Percentiles rank a stretch among this genome's conserved stretches.
Conservation (phyloP, 768 basidiomycete genomes). For the Tephrocybe sp. region DNA sequence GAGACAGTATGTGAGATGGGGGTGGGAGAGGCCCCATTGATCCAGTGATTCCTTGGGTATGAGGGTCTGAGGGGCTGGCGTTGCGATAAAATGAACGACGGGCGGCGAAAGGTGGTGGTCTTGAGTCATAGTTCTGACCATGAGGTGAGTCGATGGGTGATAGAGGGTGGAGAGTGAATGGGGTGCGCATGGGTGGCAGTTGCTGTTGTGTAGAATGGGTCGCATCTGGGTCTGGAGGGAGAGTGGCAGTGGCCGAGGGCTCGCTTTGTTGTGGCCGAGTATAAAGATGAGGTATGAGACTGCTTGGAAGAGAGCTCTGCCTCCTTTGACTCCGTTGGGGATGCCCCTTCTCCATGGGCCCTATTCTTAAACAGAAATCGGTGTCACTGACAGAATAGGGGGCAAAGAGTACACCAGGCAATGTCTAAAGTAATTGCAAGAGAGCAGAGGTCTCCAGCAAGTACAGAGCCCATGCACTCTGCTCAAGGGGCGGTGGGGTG, state of each 20-base stretch:
- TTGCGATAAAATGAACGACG: constrained; percentile 1
- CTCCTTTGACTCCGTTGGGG: constrained; percentile 21
- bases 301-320: constrained; percentile 50
- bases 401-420: constrained; percentile 14
- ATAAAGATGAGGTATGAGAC: constrained; percentile 47
- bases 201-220: constrained; percentile 10
- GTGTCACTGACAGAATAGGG: constrained; percentile 19
- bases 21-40: constrained; percentile 17
- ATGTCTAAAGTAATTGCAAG: constrained; percentile 14
- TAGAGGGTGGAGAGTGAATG: constrained; percentile 14
- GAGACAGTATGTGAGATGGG: constrained; percentile 9
- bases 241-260: constrained; percentile 18
- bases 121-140: constrained; percentile 7
- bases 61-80: constrained; percentile 14
- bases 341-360: constrained; percentile 22
- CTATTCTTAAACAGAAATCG: constrained; percentile 13
- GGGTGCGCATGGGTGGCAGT: constrained; percentile 15
- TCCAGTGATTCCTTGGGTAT: constrained; percentile 15
- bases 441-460: constrained; percentile 18
- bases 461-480: constrained; percentile 24
- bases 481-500: constrained; percentile 21
- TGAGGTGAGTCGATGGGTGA: constrained; percentile 8
- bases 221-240: constrained; percentile 12
- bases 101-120: constrained; percentile 7
- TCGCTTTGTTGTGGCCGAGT: constrained; percentile 32